These are phyloP conservation scores for Corylus americana DNA, from an alignment of 306 rosid genomes.

Conservation along the genomic window DNA sequence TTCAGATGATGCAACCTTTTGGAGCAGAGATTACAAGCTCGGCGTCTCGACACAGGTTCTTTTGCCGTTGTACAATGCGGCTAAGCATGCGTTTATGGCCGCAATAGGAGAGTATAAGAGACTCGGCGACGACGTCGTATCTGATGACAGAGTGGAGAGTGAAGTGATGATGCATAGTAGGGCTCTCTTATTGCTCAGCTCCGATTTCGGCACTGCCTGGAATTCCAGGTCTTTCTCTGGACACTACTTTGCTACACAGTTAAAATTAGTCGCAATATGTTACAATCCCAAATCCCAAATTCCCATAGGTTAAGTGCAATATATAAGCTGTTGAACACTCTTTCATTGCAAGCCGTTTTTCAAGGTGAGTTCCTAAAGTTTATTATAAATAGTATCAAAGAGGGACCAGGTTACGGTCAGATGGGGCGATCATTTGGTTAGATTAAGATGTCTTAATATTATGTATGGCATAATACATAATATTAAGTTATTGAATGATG, in stretches of 20 bases:
- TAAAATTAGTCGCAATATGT: too few relatives aligned
- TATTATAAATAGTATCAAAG: too few relatives aligned
- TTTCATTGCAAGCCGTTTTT: too few relatives aligned
- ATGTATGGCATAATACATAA: too few relatives aligned
- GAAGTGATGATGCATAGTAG: slow-evolving; percentile 68
- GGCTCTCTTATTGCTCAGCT: slow-evolving; percentile 73
- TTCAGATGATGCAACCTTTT: slow-evolving; percentile 39
- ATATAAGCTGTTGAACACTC: too few relatives aligned
- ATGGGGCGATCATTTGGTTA: too few relatives aligned
- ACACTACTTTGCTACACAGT: not conserved
- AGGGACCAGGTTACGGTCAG: too few relatives aligned
- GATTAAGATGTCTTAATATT: too few relatives aligned
- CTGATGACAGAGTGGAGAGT: slow-evolving; percentile 39
- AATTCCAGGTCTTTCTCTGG: slow-evolving; percentile 62
- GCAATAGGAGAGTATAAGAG: slow-evolving; percentile 49
- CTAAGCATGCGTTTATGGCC: slow-evolving; percentile 53
- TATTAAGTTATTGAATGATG: too few relatives aligned
- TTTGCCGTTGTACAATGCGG: slow-evolving; percentile 58
- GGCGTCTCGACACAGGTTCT: slow-evolving; percentile 72
- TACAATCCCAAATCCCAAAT: too few relatives aligned
- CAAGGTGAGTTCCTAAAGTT: too few relatives aligned
- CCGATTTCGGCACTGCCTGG: slow-evolving; percentile 89
- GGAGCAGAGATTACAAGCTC: slow-evolving; percentile 77
- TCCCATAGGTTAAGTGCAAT: too few relatives aligned
- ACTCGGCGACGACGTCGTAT: slow-evolving; percentile 16